A percentile compares a stretch with the other conserved stretches of the same genome.
Conservation (phyloP, 352 stramenopile species). For the Phytophthora sp. region DNA sequence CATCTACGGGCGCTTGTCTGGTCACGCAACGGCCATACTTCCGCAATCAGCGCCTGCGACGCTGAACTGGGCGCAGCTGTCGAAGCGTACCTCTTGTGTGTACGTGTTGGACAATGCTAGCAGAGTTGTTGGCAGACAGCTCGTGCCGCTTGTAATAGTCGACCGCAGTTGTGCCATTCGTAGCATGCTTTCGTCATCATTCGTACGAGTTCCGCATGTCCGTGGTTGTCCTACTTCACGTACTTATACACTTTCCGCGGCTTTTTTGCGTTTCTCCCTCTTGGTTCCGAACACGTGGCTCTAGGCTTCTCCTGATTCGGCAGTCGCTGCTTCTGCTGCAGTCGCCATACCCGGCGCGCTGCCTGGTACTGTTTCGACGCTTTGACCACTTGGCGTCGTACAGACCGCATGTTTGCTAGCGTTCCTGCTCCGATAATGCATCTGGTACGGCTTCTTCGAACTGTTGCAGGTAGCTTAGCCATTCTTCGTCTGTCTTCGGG, state of each 20-base stretch:
- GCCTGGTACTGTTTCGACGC: no score
- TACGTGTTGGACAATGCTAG: background rate
- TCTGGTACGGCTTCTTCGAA: no score
- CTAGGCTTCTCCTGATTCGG: background rate
- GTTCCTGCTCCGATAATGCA: no score
- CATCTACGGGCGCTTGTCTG: background rate
- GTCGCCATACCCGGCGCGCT: no score
- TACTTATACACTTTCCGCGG: conserved; percentile 12
- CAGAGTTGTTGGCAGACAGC: conserved; percentile 6
- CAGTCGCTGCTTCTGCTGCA: background rate
- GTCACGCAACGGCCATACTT: conserved; percentile 2
- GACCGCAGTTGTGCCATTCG: conserved; percentile 2
- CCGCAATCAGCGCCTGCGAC: background rate
- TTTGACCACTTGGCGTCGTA: no score
- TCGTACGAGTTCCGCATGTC: background rate
- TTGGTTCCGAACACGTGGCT: background rate
- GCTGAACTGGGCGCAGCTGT: conserved; percentile 4
- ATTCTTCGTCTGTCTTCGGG: no score
- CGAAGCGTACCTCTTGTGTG: conserved; percentile 2
- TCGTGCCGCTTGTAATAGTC: background rate
- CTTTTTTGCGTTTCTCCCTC: no score
- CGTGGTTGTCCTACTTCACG: background rate
- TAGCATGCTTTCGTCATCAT: background rate
- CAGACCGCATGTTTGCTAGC: no score
- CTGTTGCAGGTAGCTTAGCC: no score